These are phyloP conservation scores for Fimicolochytrium jonesii DNA, from an alignment of 192 early-diverging fungal species.

Conservation along the genomic window DNA sequence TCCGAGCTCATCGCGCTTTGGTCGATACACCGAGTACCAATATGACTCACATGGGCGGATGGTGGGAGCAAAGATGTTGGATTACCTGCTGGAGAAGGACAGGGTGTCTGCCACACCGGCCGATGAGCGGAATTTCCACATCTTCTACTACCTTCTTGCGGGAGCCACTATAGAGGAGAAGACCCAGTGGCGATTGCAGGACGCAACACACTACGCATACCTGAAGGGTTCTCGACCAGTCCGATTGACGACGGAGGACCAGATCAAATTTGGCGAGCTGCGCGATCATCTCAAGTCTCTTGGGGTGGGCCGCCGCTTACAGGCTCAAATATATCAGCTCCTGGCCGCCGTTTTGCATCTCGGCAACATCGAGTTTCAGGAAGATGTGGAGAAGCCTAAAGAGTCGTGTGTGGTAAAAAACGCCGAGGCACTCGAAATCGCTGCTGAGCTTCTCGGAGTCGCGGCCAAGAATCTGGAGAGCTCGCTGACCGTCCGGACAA, in stretches of 20 bases:
- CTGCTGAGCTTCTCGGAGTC: conserved; percentile 78
- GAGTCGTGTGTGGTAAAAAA: conserved; percentile 77
- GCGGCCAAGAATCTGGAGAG: conserved; percentile 62
- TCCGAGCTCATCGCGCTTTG: conserved; percentile 66
- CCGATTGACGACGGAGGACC: conserved; percentile 37
- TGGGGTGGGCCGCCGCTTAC: conserved; percentile 57
- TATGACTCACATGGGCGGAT: conserved; percentile 81
- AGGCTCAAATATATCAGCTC: conserved; percentile 75
- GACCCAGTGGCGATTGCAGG: conserved; percentile 58
- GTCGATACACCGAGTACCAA: conserved; percentile 85
- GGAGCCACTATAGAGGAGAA: conserved; percentile 76
- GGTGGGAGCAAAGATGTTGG: conserved; percentile 71
- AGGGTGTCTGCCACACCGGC: conserved; percentile 57
- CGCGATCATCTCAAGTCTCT: conserved; percentile 79
- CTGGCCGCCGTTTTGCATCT: conserved; percentile 88
- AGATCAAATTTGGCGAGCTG: conserved; percentile 65
- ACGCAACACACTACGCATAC: conserved; percentile 44
- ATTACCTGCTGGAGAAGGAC: conserved; percentile 84
- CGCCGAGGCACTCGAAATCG: conserved; percentile 63
- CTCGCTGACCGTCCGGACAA: conserved; percentile 76
- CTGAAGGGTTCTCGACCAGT: conserved; percentile 27
- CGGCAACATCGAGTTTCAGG: conserved; percentile 82
- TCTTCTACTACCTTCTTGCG: conserved; percentile 91
- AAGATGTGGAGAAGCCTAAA: conserved; percentile 57
- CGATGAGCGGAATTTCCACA: conserved; percentile 86